Percentiles rank a stretch among this genome's conserved stretches.
Evolutionary conservation across 2,329 filamentous ascomycete species (phyloP).

Genomic region (Orbilia brochopaga): DNA sequence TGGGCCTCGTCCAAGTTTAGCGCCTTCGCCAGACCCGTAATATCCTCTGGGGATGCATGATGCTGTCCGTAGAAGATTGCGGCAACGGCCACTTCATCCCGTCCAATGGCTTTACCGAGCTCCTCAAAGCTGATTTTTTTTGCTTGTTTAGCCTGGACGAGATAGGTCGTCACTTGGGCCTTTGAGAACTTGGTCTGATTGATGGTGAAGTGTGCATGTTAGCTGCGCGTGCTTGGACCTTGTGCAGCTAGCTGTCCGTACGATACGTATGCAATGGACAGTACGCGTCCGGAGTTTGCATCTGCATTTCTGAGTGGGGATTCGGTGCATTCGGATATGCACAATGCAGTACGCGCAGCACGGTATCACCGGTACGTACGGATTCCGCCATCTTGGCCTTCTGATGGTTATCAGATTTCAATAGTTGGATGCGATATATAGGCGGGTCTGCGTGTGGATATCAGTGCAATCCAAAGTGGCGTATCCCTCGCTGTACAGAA

Average conservation of each 20-base stretch:
- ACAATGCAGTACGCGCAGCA: neutral
- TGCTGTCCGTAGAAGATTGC: slow-evolving; percentile 55
- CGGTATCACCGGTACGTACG: neutral
- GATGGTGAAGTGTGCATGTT: neutral
- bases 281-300: neutral
- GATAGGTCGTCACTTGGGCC: slow-evolving; percentile 33
- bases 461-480: neutral
- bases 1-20: slow-evolving; percentile 35
- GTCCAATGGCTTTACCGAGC: slow-evolving; percentile 52
- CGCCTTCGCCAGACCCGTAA: slow-evolving; percentile 48
- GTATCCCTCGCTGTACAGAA: too few relatives aligned
- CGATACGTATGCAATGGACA: too few relatives aligned
- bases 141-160: slow-evolving; percentile 53
- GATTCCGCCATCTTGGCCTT: neutral
- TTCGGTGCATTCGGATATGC: neutral
- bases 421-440: too few relatives aligned
- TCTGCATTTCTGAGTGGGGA: neutral
- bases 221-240: neutral
- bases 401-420: neutral
- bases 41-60: slow-evolving; percentile 52
- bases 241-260: neutral
- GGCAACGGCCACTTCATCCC: slow-evolving; percentile 55
- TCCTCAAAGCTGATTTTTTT: slow-evolving; percentile 51
- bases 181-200: slow-evolving; percentile 17
- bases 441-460: neutral